Base-by-base conservation (phyloP, 2,329 filamentous ascomycete species). In the Venturia oleaginea region DNA sequence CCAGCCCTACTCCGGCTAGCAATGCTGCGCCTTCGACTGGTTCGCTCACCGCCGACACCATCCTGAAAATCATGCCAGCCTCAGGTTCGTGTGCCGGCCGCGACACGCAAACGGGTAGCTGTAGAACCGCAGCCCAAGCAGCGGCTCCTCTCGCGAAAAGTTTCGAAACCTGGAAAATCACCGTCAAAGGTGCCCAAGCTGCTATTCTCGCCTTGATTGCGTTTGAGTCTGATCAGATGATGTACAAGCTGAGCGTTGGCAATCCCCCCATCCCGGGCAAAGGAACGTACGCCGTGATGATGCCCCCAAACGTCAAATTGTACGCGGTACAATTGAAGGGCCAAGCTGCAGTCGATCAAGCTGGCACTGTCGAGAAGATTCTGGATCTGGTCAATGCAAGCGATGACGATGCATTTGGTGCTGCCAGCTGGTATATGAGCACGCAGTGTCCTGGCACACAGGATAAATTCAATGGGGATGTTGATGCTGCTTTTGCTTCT, bases 201-300 rank as follows among this genome's bases (percentile, higher is more conserved):
- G 89, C 86, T 27, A 74, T 92, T 19, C 71, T 94, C 54, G 80
- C 86, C 15, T 79, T 91, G 71, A 88, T 90, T 77, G 84, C 87
- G 13, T 86, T 86, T 71, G 91, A 95, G 77, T 85, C 84, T 1
- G 84, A 65, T 27, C 81, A 86, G 67, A 90, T 92, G 76, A 80
- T 83, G 70, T 92, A 84, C 81, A 90, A 87, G 75, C 82, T 80
- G 73, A 91, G 92, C 76, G 78, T 85, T 69, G 82, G 74, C 51
- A 27, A 15, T 17, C 78, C 67, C 1, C 82, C 80, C n/a, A 71
- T 76, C 0, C 80, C 86, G 0, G 90, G 89, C 10, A 88, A 92
- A 73, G 89, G 89, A 30, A 92, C 89, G 0, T 76, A 84, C 4
- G 86, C 86, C 71, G 88, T 89, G 86, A 83, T 87, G 73, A 80